Evolutionary conservation across 495 filamentous ascomycete genomes (phyloP).

Genomic region (Thermothielavioides terrestris): DNA sequence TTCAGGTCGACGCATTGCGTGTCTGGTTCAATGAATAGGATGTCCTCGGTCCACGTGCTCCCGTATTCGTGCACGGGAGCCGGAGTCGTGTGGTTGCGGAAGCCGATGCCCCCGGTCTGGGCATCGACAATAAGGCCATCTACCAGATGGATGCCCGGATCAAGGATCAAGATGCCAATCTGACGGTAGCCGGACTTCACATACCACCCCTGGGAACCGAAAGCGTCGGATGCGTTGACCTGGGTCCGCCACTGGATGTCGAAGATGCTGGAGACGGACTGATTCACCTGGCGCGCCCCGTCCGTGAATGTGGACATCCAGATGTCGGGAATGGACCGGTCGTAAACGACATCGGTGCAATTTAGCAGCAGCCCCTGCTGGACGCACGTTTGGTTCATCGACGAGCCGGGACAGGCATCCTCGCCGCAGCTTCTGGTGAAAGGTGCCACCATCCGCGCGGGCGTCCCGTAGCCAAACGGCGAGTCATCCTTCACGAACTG

Average conservation of each 20-base stretch:
- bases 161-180: constrained; percentile 13
- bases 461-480: background rate
- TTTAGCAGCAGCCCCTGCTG: background rate
- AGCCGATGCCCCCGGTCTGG: constrained; percentile 34
- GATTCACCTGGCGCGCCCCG: constrained; percentile 17
- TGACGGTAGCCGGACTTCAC: constrained; percentile 1
- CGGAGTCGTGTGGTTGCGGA: constrained; percentile 40
- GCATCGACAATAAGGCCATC: constrained; percentile 40
- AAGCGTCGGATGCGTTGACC: background rate
- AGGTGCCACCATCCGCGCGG: background rate
- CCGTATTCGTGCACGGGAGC: constrained; percentile 16
- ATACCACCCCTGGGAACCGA: constrained; percentile 9
- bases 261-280: constrained; percentile 32
- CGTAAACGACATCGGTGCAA: background rate
- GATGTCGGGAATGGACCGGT: constrained; percentile 6
- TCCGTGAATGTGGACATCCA: constrained; percentile 18
- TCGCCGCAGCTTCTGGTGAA: background rate
- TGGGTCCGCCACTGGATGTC: constrained; percentile 35
- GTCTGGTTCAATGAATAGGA: constrained; percentile 41
- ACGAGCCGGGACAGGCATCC: background rate
- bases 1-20: constrained; percentile 38
- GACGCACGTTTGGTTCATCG: background rate
- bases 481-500: constrained; percentile 4
- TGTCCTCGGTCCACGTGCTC: constrained; percentile 34
- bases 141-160: constrained; percentile 25